Base-by-base conservation (phyloP, 1,284 basidiomycete genomes). In the Moesziomyces antarcticus region DNA sequence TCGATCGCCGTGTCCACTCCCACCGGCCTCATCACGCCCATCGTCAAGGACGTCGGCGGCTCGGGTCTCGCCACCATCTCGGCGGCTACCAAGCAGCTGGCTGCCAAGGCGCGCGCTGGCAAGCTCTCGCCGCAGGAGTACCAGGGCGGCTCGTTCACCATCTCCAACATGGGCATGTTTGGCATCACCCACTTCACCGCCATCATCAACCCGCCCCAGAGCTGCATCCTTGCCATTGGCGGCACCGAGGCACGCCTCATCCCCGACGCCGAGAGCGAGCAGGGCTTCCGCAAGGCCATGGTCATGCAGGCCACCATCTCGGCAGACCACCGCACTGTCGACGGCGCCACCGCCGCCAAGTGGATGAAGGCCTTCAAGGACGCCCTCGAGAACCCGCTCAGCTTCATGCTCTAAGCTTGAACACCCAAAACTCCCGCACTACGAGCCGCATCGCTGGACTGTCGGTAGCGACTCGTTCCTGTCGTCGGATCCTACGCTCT, bases 101-200 rank as follows among this genome's bases (percentile, higher is more conserved):
- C 96, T 2, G 91, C 91, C 87, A 94, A 94, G 86, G 97, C 97
- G 40, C 91, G 96, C 53, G 95, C 97, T 77, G 94, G 95, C 82
- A 99, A 99, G 87, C 89, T 99, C 61, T 89, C 92, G 85, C 96
- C 97, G 37, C 88, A 92, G 58, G 96, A 99, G 86, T 99, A 99
- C 88, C 81, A 94, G 91, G 97, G 97, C 73, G 97, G 97, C 58
- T 92, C 94, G 13, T 99, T 99, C 88, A 99, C 97, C 57, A 94
- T 99, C 85, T 99, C 97, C 76, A 99, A 99, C 87, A 89, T 99
- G 77, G 97, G 97, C 86, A 99, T 99, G 97, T 97, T 89, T 84
- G 96, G 93, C 78, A 81, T 84, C 57, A 90, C 90, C 61, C 91
- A 97, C 86, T 99, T 99, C 86, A 98, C 95, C 21, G 97, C 97